Evolutionary conservation across 2,329 filamentous ascomycete genomes (phyloP), one percentile per base, ranked within the genome.

Genomic region (Phaeosphaeria sp.): DNA sequence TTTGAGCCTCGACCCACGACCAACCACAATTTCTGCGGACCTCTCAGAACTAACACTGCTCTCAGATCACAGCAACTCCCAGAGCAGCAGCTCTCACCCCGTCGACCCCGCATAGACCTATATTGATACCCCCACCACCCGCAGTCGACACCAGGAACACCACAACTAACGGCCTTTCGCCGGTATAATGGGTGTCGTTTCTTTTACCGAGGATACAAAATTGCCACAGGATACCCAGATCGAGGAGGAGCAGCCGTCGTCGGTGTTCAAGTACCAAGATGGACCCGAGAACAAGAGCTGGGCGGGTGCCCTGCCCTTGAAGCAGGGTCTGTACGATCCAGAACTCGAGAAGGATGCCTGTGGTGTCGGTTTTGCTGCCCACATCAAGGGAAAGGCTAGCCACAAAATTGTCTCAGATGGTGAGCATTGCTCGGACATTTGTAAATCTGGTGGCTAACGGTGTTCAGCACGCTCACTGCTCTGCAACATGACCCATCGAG

Each of bases 401-500:
- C 95, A 98, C 86, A 99, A 98, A 78, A 98, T 98, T 75, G 91
- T 98, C 64, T 97, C 91, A 81, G 94, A 98, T 96, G 94, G 92
- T 95, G 80, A 82, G 88, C 51, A 54, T 30, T 30, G 39, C 13
- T 2, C 45, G 51, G 15, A n/a, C 7, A 39, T n/a, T n/a, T 39
- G 6, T 15, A 6, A 17, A 39, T 5, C 17, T 81, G 46, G 18
- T 13, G 27, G 67, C 83, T 76, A 57, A 62, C 43, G 13, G 39
- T 64, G 30, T 59, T 45, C 71, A 95, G 92, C 93, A 67, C 91
- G 92, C 67, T 96, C 93, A 80, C 85, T 99, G 61, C 89, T 99
- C 64, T 99, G 95, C 86, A 98, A 99, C 86, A 99, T 99, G 95
- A 98, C 95, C 85, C 95, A 99, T 84, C 91, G 95, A 78, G 95